A percentile compares a stretch with the other conserved stretches of the same genome.
Evolutionary conservation across 306 rosid species (phyloP).

Genomic region (Corylus heterophylla): DNA sequence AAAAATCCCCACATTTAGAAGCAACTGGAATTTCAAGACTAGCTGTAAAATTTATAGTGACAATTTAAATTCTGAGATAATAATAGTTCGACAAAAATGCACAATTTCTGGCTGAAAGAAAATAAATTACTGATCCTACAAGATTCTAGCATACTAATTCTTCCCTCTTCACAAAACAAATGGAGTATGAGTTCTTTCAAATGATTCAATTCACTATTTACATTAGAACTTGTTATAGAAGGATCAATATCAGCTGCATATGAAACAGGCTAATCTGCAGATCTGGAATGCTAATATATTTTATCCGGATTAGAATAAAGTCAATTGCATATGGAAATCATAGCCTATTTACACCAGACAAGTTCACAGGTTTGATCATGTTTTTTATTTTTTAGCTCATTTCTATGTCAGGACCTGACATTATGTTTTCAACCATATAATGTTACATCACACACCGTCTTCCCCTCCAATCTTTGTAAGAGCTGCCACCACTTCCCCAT

Average conservation of each 20-base stretch:
- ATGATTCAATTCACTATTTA: background rate
- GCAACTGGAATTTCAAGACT: slow-evolving; percentile 17
- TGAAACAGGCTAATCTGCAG: background rate
- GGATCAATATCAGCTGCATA: background rate
- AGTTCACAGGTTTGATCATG: background rate
- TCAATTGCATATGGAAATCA: background rate
- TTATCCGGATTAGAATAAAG: background rate
- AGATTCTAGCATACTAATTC: background rate
- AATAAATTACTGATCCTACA: slow-evolving; percentile 13
- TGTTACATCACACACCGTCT: no score
- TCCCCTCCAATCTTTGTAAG: no score
- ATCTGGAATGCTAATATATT: background rate
- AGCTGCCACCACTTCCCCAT: no score
- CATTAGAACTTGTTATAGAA: background rate
- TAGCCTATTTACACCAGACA: background rate
- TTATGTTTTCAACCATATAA: no score
- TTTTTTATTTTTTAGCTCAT: no score
- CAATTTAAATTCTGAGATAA: background rate
- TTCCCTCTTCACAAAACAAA: slow-evolving; percentile 22
- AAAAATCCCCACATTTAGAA: slow-evolving; percentile 9
- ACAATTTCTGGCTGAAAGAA: background rate
- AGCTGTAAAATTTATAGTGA: background rate
- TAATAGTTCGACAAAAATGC: background rate
- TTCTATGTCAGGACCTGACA: no score
- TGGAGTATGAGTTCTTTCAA: slow-evolving; percentile 11